Percentiles rank a stretch among this genome's conserved stretches.
phyloP scores from a whole-genome alignment of 495 filamentous ascomycete species.

The Sphaerosporella brunnea region DNA sequence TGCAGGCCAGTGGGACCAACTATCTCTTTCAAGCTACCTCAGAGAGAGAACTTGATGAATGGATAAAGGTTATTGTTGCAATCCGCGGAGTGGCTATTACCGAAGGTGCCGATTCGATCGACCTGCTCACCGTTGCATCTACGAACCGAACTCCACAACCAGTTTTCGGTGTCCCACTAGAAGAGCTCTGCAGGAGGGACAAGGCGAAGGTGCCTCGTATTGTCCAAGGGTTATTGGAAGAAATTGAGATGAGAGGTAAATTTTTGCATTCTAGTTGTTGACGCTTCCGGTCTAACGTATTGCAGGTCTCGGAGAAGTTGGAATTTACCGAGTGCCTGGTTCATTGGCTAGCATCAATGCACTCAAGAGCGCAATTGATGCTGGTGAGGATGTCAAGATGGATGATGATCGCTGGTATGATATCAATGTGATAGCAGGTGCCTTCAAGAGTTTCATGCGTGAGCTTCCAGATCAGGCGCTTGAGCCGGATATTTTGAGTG shows the following conservation, averaged over 20 bases:
- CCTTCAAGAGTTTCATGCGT: constrained; percentile 27
- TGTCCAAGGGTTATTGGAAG: constrained; percentile 22
- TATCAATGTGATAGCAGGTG: constrained; percentile 26
- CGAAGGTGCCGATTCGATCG: constrained; percentile 26
- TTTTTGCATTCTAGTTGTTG: background rate
- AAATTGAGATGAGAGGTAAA: constrained; percentile 26
- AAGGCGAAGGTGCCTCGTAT: constrained; percentile 26
- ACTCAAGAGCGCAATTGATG: constrained; percentile 23
- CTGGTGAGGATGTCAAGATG: constrained; percentile 25
- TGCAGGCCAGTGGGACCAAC: constrained; percentile 17
- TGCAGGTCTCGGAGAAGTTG: constrained; percentile 23
- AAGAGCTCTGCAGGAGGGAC: constrained; percentile 25
- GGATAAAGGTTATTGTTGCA: constrained; percentile 17
- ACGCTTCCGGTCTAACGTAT: constrained; percentile 5
- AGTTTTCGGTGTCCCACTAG: constrained; percentile 26
- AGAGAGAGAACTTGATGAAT: constrained; percentile 25
- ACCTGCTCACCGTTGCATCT: constrained; percentile 22
- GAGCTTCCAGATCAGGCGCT: constrained; percentile 25
- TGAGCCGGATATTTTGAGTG: constrained; percentile 16
- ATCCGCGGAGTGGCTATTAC: constrained; percentile 22
- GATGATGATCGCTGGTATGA: constrained; percentile 28
- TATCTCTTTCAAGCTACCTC: constrained; percentile 24
- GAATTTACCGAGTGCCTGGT: constrained; percentile 27
- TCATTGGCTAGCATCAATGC: constrained; percentile 26
- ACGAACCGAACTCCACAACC: constrained; percentile 21